Percentiles rank a stretch among this genome's conserved stretches.
These are phyloP conservation scores for Lithospermum erythrorhizon DNA, from an alignment of 257 asterid genomes.

Conservation along the genomic window DNA sequence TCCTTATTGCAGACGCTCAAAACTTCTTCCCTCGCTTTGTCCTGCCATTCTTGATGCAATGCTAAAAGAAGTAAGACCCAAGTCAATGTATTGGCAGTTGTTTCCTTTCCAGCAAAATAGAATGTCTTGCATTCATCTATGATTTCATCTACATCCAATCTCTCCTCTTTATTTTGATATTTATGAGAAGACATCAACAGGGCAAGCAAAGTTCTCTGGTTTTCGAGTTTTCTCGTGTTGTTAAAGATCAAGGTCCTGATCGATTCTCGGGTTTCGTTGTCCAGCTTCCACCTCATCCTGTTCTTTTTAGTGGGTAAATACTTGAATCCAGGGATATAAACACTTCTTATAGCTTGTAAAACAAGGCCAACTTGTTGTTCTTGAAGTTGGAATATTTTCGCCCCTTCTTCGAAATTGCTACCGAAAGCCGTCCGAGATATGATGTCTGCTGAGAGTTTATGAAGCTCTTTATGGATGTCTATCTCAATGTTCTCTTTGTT, in stretches of 20 bases:
- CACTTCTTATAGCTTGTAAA: slow-evolving; percentile 34
- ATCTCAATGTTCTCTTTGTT: slow-evolving; percentile 24
- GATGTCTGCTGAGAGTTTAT: slow-evolving; percentile 34
- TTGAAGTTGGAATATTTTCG: slow-evolving; percentile 36
- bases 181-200: slow-evolving; percentile 20
- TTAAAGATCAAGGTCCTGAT: slow-evolving; percentile 20
- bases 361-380: slow-evolving; percentile 31
- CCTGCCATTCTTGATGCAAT: slow-evolving; percentile 60
- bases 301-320: slow-evolving; percentile 33
- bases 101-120: slow-evolving; percentile 73
- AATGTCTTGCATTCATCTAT: slow-evolving; percentile 68
- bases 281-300: slow-evolving; percentile 25
- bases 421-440: slow-evolving; percentile 50
- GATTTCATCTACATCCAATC: slow-evolving; percentile 35
- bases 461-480: slow-evolving; percentile 28
- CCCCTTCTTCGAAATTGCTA: slow-evolving; percentile 48
- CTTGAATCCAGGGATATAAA: slow-evolving; percentile 54
- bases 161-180: slow-evolving; percentile 28
- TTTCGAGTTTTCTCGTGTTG: slow-evolving; percentile 11
- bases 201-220: slow-evolving; percentile 19
- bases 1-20: slow-evolving; percentile 14
- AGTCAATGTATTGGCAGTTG: slow-evolving; percentile 54
- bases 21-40: slow-evolving; percentile 50
- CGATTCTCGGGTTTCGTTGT: slow-evolving; percentile 31
- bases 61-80: slow-evolving; percentile 66